phyloP scores from a whole-genome alignment of 1,284 basidiomycete species.

The Papiliotrema flavescens region DNA sequence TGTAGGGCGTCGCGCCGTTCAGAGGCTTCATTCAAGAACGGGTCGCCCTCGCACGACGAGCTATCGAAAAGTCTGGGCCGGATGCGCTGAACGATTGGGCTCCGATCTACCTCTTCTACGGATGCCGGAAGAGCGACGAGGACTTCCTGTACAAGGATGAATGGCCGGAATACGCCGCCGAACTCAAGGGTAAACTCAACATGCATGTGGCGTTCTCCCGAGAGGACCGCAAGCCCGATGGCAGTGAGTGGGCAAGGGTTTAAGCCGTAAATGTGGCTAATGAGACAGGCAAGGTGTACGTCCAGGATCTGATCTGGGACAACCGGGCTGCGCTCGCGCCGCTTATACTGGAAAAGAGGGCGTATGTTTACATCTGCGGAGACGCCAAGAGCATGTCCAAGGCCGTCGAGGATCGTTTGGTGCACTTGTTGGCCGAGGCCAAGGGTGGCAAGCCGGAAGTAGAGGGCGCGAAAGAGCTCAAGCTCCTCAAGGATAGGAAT shows the following conservation, averaged over 20 bases:
- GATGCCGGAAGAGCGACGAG: slow-evolving; percentile 79
- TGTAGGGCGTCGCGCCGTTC: slow-evolving; percentile 93
- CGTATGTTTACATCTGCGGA: slow-evolving; percentile 92
- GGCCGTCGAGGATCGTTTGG: slow-evolving; percentile 83
- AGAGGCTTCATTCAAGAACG: slow-evolving; percentile 97
- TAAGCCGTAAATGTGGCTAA: background rate
- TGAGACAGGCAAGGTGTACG: slow-evolving; percentile 78
- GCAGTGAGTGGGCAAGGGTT: slow-evolving; percentile 49
- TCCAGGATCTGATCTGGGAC: slow-evolving; percentile 92
- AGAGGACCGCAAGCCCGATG: slow-evolving; percentile 71
- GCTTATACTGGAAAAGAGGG: slow-evolving; percentile 87
- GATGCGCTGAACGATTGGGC: slow-evolving; percentile 95
- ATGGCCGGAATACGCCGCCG: slow-evolving; percentile 81
- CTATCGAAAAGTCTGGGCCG: slow-evolving; percentile 82
- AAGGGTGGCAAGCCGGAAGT: slow-evolving; percentile 80
- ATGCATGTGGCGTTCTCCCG: slow-evolving; percentile 88
- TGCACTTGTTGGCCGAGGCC: slow-evolving; percentile 83
- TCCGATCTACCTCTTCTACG: slow-evolving; percentile 89
- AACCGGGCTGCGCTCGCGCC: slow-evolving; percentile 75
- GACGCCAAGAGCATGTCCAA: slow-evolving; percentile 96
- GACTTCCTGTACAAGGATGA: slow-evolving; percentile 95
- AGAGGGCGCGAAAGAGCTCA: slow-evolving; percentile 86
- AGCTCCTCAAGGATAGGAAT: slow-evolving; percentile 82
- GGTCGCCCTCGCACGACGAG: slow-evolving; percentile 87
- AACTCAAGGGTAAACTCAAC: slow-evolving; percentile 85